Base-by-base conservation (phyloP, 2,329 filamentous ascomycete genomes). In the Diaporthe batatas region DNA sequence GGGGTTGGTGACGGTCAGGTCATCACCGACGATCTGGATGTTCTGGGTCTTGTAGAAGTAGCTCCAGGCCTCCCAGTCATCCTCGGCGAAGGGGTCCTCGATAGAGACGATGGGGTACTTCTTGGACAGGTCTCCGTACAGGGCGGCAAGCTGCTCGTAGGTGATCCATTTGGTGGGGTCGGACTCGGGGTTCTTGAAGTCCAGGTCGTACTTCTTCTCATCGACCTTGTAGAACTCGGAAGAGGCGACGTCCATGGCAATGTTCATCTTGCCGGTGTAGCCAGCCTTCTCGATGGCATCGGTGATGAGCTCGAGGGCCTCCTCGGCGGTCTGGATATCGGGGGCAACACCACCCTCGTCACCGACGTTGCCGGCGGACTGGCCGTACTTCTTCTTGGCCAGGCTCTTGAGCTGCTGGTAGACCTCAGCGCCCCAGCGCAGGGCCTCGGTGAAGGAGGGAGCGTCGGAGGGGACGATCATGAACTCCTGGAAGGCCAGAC, bases 11-110 rank as follows among this genome's bases (percentile, higher is more conserved):
- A 99, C 96, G 78, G 96, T 98, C 90, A 99, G 87, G 84, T 99
- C 96, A 83, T 99, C 96, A 88, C 92, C 96, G 78, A 99, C 96
- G 83, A 99, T 95, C 91, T 99, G 96, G 90, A 97, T 95, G 86
- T 98, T 92, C 83, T 94, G 95, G 80, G 94, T 96, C 93, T 98
- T 98, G 93, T 93, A 98, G 93, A 98, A 99, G 92, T 98, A 98
- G 91, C 94, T 97, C 96, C 96, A 99, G 76, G 96, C 96, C 91
- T 98, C 96, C 96, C 96, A 99, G 90, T 99, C 96, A 82, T 98
- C 96, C 91, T 99, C 96, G 77, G 94, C 96, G 87, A 99, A 99
- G 83, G 96, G 96, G 85, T 99, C 96, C 89, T 99, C 96, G 80
- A 99, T 98, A 86, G 91, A 94, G 87, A 98, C 94, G 82, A 99